Evolutionary conservation across 768 basidiomycete species (phyloP).

Genomic region (Chalciporus piperatus): DNA sequence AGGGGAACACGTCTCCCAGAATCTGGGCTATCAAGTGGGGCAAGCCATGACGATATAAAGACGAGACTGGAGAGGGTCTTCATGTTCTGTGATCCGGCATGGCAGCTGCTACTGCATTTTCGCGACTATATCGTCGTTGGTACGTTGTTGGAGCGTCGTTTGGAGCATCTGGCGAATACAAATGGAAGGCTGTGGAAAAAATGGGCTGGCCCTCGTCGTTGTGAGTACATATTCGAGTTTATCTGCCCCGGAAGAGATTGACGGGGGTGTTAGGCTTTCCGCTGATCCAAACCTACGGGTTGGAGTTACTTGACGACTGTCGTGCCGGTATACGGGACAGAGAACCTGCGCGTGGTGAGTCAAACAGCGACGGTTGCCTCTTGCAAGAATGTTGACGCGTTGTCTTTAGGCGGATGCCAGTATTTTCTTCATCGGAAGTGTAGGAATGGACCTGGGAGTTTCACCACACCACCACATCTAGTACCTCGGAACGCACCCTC

Average conservation of each 20-base stretch:
- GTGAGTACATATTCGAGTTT: neutral
- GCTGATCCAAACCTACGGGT: neutral
- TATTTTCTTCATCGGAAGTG: too few relatives aligned
- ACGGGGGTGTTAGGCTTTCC: conserved; percentile 9
- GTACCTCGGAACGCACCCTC: too few relatives aligned
- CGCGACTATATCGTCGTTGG: conserved; percentile 15
- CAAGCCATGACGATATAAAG: too few relatives aligned
- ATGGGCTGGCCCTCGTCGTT: conserved; percentile 14
- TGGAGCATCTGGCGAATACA: neutral
- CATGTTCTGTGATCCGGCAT: neutral
- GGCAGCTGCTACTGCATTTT: conserved; percentile 9
- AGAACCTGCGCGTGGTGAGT: too few relatives aligned
- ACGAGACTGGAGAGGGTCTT: neutral
- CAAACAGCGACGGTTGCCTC: too few relatives aligned
- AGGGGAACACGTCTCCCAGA: neutral
- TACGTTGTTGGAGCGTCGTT: neutral
- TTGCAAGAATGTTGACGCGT: too few relatives aligned
- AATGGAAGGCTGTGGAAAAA: conserved; percentile 12
- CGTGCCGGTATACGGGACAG: too few relatives aligned
- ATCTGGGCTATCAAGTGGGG: too few relatives aligned
- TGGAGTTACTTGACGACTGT: conserved; percentile 16
- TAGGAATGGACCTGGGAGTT: too few relatives aligned
- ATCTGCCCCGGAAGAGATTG: neutral
- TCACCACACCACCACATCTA: too few relatives aligned
- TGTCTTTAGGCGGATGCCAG: too few relatives aligned